These are phyloP conservation scores for Bretziella fagacearum DNA, from an alignment of 2,329 filamentous ascomycete species.

Conservation along the genomic window DNA sequence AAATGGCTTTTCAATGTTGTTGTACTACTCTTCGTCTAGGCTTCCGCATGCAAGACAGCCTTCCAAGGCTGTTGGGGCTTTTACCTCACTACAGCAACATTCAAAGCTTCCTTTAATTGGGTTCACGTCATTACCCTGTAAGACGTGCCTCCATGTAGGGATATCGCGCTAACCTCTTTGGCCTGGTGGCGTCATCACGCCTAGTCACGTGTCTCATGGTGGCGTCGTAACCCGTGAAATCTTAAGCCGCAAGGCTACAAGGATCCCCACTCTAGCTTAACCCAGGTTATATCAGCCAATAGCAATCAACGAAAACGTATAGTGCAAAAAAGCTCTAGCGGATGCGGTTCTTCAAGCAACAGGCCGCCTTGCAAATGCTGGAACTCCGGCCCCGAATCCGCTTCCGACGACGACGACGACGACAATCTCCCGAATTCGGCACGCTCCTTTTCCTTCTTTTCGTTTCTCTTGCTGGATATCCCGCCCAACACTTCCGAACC, in stretches of 20 bases:
- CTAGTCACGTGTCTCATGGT: slow-evolving; percentile 8
- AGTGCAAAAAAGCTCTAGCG: background rate
- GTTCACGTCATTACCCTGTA: slow-evolving; percentile 10
- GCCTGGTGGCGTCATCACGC: slow-evolving; percentile 6
- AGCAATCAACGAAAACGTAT: background rate
- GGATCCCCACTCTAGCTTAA: background rate
- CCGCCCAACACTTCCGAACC: no score
- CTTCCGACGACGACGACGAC: background rate
- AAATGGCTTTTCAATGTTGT: no score
- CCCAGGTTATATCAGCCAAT: slow-evolving; percentile 1
- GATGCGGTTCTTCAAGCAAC: no score
- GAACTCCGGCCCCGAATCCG: background rate
- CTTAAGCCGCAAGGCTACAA: background rate
- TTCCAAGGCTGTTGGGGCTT: background rate
- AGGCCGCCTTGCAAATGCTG: background rate
- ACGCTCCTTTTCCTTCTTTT: background rate
- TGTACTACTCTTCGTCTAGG: background rate
- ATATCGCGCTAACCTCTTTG: slow-evolving; percentile 2
- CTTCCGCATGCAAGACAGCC: background rate
- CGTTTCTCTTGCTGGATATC: background rate
- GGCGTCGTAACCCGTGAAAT: background rate
- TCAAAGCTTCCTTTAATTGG: slow-evolving; percentile 8
- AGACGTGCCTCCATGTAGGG: background rate
- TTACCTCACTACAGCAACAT: background rate
- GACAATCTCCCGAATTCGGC: background rate